Evolutionary conservation across 2,329 filamentous ascomycete genomes (phyloP), one percentile per base, ranked within the genome.

Genomic region (Xylaria sp.): DNA sequence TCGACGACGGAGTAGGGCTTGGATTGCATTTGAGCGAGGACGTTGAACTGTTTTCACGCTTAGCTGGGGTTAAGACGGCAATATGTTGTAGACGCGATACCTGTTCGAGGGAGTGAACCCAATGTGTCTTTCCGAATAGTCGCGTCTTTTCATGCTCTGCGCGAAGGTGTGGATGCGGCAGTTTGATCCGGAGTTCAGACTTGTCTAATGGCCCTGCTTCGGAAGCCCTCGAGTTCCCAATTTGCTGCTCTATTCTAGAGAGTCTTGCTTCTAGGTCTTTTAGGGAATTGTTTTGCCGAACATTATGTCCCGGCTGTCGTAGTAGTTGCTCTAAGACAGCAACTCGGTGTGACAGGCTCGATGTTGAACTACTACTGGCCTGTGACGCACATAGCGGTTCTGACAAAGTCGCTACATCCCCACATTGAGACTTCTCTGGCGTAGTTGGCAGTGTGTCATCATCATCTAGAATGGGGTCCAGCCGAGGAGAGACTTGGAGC

Each of bases 51-150:
- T 15, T 39, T 54, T 13, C 15, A 13, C 10, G 25, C 54, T 70
- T n/a, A 74, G 62, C 20, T 25, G 12, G 15, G 25, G 57, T 28
- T 23, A 6, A n/a, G 18, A 32, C 23, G 13, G 10, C 9, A 32
- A 3, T n/a, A 8, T 13, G 18, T 12, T 8, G 1, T 44, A 12
- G 23, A 25, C 46, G 12, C 1, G 8, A 10, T 72, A 74, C 73
- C 64, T 72, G 71, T 9, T 72, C 70, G 4, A 74, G 63, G 12
- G 70, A 72, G 41, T 74, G 73, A 41, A 72, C 60, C 74, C 74
- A 75, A 54, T 75, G 74, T 6, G 62, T 62, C 52, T 72, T 70
- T 23, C 74, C 74, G 46, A 75, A 75, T 13, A 74, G 28, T 48
- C 73, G 58, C 1, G 74, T 75, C 37, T 75, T 75, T 37, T 71